A percentile compares a stretch with the other conserved stretches of the same genome.
Evolutionary conservation across 345 rosid genomes (phyloP).

Genomic region (Dipteronia sinensis): DNA sequence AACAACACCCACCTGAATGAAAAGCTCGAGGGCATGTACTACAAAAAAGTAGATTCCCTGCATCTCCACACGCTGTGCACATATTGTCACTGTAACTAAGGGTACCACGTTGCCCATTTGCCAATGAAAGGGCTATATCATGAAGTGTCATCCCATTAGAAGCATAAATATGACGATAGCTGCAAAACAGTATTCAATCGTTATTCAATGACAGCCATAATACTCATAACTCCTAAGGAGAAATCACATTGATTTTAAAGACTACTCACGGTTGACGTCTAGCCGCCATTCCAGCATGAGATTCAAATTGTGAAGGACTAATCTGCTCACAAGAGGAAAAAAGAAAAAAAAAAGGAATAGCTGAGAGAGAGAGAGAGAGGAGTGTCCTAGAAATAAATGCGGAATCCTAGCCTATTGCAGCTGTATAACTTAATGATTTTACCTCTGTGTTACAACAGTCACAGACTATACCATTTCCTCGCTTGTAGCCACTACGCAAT

Average conservation of each 20-base stretch:
- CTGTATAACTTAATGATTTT: background rate
- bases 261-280: constrained; percentile 98
- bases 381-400: constrained; percentile 6
- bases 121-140: constrained; percentile 84
- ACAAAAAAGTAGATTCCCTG: constrained; percentile 79
- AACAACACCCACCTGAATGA: constrained; percentile 60
- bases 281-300: constrained; percentile 99
- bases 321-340: constrained; percentile 49
- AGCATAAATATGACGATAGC: constrained; percentile 89
- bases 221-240: constrained; percentile 1
- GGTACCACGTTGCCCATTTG: constrained; percentile 74
- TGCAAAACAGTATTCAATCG: constrained; percentile 33
- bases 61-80: constrained; percentile 88
- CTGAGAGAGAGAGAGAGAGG: constrained; percentile 4
- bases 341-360: background rate
- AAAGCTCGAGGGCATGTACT: constrained; percentile 86
- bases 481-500: constrained; percentile 77
- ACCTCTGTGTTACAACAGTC: constrained; percentile 87
- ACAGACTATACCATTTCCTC: constrained; percentile 85
- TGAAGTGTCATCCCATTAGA: constrained; percentile 86
- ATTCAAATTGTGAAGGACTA: constrained; percentile 98
- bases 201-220: constrained; percentile 18
- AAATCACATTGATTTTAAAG: constrained; percentile 13
- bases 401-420: constrained; percentile 8
- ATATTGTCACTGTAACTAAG: constrained; percentile 79